Conservation (phyloP, 345 rosid species). For the Garcia nutans region DNA sequence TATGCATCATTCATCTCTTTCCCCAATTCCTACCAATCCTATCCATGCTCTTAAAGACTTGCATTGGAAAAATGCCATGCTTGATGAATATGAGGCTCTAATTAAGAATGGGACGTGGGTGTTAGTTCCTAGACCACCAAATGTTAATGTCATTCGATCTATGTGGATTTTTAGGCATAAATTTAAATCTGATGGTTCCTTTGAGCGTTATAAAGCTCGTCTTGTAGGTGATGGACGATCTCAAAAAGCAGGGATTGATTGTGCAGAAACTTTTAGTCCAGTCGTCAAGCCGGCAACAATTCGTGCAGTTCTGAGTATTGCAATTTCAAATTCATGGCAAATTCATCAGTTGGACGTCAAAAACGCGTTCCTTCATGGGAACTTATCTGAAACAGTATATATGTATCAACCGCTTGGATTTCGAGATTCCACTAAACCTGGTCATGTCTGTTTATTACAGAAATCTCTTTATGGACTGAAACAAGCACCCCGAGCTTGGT, state of each 20-base stretch:
- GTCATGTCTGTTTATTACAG: neutral
- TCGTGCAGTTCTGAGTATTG: neutral
- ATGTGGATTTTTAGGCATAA: constrained; percentile 2
- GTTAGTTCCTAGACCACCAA: neutral
- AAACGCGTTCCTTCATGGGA: neutral
- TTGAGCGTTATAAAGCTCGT: neutral
- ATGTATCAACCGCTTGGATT: neutral
- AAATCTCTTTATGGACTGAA: neutral
- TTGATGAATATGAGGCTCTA: neutral
- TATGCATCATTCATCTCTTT: too few species aligned
- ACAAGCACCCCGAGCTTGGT: constrained; percentile 1
- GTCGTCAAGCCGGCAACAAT: neutral
- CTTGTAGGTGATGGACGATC: too few species aligned
- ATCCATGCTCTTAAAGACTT: too few species aligned
- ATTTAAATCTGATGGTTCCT: neutral
- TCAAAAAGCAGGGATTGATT: neutral
- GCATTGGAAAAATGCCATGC: too few species aligned
- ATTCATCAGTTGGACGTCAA: too few species aligned
- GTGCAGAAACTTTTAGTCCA: neutral
- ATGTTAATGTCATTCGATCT: neutral
- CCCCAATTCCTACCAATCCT: too few species aligned
- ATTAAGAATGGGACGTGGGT: neutral
- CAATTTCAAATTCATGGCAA: neutral
- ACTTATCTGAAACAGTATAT: neutral
- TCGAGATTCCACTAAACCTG: neutral